A percentile compares a stretch with the other conserved stretches of the same genome.
Conservation (phyloP, 2,329 filamentous ascomycete species). For the Epichloe sylvatica region DNA sequence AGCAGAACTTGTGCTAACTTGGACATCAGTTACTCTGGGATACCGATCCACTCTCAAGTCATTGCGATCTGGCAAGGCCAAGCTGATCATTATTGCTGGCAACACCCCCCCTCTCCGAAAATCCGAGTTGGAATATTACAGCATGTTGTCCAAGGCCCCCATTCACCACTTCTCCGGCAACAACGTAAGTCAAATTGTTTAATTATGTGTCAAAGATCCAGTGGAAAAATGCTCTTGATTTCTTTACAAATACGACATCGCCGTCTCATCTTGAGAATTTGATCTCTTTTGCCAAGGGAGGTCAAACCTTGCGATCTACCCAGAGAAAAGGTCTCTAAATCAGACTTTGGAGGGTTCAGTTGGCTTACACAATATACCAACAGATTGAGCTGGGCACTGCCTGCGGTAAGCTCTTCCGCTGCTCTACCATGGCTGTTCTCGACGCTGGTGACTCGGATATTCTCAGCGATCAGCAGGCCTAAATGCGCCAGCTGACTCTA, state of each 20-base stretch:
- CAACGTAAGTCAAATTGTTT: slow-evolving; percentile 63
- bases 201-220: background rate
- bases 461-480: slow-evolving; percentile 60
- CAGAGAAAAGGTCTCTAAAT: slow-evolving; percentile 80
- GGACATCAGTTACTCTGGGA: slow-evolving; percentile 24
- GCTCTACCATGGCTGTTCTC: slow-evolving; percentile 91
- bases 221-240: background rate
- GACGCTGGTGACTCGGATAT: slow-evolving; percentile 99
- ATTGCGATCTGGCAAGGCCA: slow-evolving; percentile 91
- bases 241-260: too few relatives aligned
- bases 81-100: slow-evolving; percentile 85
- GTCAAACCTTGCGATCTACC: slow-evolving; percentile 38
- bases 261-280: background rate
- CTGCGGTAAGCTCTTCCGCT: slow-evolving; percentile 97
- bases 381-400: slow-evolving; percentile 97
- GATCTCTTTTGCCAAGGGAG: slow-evolving; percentile 7
- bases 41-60: slow-evolving; percentile 53
- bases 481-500: slow-evolving; percentile 21
- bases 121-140: slow-evolving; percentile 92
- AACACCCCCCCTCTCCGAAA: slow-evolving; percentile 99
- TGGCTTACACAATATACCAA: slow-evolving; percentile 39
- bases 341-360: slow-evolving; percentile 77
- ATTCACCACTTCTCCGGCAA: slow-evolving; percentile 98
- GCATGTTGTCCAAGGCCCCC: slow-evolving; percentile 82
- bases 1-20: background rate